Evolutionary conservation across 345 rosid genomes (phyloP).

Genomic region (Arabis alpina): DNA sequence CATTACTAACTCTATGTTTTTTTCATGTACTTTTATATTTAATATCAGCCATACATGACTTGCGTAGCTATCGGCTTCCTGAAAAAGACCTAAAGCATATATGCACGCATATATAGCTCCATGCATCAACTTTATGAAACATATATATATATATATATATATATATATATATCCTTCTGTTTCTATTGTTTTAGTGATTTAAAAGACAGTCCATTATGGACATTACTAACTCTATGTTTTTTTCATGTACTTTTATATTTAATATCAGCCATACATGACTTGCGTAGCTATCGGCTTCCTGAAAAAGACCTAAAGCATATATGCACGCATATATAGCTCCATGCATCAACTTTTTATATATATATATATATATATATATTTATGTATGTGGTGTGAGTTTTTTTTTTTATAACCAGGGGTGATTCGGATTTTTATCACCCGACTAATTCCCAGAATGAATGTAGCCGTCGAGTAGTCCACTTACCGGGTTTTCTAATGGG

Average conservation of each 20-base stretch:
- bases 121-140: conserved; percentile 22
- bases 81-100: conserved; percentile 41
- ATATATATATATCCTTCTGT: conserved; percentile 35
- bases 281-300: conserved; percentile 40
- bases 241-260: conserved; percentile 39
- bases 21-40: conserved; percentile 38
- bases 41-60: conserved; percentile 39
- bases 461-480: too few species aligned
- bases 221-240: conserved; percentile 43
- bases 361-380: neutral
- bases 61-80: conserved; percentile 40
- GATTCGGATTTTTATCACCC: too few species aligned
- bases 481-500: too few species aligned
- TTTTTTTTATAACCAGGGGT: too few species aligned
- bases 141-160: neutral
- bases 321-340: conserved; percentile 25
- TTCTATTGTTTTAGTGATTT: conserved; percentile 39
- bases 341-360: conserved; percentile 20
- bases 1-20: conserved; percentile 43
- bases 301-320: conserved; percentile 41
- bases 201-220: conserved; percentile 45
- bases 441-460: too few species aligned
- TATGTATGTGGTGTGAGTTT: neutral
- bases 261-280: conserved; percentile 39
- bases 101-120: conserved; percentile 24